Base-by-base conservation (phyloP, 352 stramenopile genomes). In the Globisporangium yorkense region DNA sequence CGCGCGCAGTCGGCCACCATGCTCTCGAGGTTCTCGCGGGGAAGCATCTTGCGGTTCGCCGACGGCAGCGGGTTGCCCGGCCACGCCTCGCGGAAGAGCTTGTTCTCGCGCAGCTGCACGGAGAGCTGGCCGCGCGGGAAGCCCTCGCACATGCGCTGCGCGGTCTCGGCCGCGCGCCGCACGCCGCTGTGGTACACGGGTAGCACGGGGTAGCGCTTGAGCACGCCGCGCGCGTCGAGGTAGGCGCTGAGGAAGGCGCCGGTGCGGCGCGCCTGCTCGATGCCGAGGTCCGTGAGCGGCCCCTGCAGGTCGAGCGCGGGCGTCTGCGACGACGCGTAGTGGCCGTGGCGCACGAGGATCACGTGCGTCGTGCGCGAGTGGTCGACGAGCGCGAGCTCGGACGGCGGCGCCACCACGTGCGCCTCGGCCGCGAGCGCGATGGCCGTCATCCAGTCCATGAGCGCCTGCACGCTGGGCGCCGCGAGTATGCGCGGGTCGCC, bases 361-460 rank as follows among this genome's bases (percentile, higher is more conserved):
- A 88, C 74, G 68, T 87, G 77, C 52, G 75, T 89, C 10, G 77
- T 86, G 63, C 77, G 74, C 29, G 74, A 79, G 54, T 87, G 77
- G 59, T 89, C 80, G 27, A 89, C 77, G 2, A 88, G 54, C 12
- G 76, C 66, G 37, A 77, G 62, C 45, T 82, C 70, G 7, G 66
- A 53, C 5, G 75, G 68, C 5, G 75, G 75, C 35, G 74, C 53
- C 9, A 88, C 63, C 13, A 77, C 62, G 15, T 58, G 35, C 13
- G 77, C 75, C 21, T 75, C 63, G 1, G 77, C 63, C 27, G 75
- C 72, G 18, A 89, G 59, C 0, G 75, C 63, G 68, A 89, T 76
- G 13, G 80, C 75, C 21, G 80, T 89, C 69, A 89, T 81, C 80
- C 80, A 89, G 67, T 89, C 77, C 69, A 89, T 81, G 18, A 87